Evolutionary conservation across 495 filamentous ascomycete species (phyloP), one percentile per base, ranked within the genome.

Genomic region (Pyronema omphalodes): DNA sequence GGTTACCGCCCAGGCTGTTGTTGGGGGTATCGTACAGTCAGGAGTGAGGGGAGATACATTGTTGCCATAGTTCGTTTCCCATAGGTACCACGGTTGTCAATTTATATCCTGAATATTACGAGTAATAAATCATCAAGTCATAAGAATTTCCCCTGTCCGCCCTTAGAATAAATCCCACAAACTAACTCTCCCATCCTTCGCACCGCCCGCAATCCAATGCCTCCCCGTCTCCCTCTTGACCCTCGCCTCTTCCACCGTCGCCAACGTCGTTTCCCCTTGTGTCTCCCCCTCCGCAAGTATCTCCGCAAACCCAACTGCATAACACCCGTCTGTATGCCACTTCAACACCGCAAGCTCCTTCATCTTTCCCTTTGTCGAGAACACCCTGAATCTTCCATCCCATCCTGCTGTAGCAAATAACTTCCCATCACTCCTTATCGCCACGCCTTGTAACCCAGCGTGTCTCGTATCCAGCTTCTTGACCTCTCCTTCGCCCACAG

Each of bases 141-240:
- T 29, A 29, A 29, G 23, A 5, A 29, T 29, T 2, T 29, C 23
- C 23, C 23, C 23, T 5, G 23, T 5, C 23, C 23, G 1, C 23
- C 23, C 17, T 17, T 52, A 52, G n/a, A 33, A 98, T 57, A 93
- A 84, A 71, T 91, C 87, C 91, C 91, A 98, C 67, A 98, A 72
- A 63, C 84, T 89, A 53, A 96, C 81, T 63, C 91, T 96, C 33
- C 89, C 93, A 69, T 98, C 91, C 66, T 96, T 98, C 52, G 84
- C 82, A 3, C 93, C 91, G 5, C 78, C 86, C 7, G 81, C 91
- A 46, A 96, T 64, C 91, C 91, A 96, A 66, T 95, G 91, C 37
- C 78, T 82, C 35, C 68, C 68, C 63, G 74, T 79, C 18, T 82
- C 80, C 61, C 78, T 81, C 43, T 70, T 67, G 2, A 77, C 72